Conservation (phyloP, 495 filamentous ascomycete species). For the Saxophila tyrrhenica region DNA sequence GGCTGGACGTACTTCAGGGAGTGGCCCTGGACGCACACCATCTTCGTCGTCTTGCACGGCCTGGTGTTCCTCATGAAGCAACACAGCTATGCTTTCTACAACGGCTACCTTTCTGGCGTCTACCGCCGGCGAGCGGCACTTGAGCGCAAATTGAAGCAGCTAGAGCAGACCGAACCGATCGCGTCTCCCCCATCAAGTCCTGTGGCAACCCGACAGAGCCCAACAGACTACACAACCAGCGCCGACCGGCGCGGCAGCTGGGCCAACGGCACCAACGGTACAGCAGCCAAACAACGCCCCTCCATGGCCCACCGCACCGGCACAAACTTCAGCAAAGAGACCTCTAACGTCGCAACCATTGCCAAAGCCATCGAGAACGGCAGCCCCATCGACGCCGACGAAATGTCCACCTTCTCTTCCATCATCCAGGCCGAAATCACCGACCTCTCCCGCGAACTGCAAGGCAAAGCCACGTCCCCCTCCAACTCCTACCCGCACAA, state of each 20-base stretch:
- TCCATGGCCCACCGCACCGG: slow-evolving; percentile 27
- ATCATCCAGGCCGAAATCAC: slow-evolving; percentile 53
- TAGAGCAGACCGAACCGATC: slow-evolving; percentile 28
- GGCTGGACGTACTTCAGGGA: slow-evolving; percentile 51
- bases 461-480: slow-evolving; percentile 37
- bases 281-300: slow-evolving; percentile 31
- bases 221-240: not conserved
- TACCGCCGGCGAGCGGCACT: slow-evolving; percentile 39
- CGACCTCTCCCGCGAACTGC: slow-evolving; percentile 50
- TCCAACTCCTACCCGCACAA: slow-evolving; percentile 51
- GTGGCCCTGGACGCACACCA: slow-evolving; percentile 66
- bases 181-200: slow-evolving; percentile 21
- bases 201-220: slow-evolving; percentile 26
- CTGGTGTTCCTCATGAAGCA: slow-evolving; percentile 69
- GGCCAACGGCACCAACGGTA: slow-evolving; percentile 1
- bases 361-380: slow-evolving; percentile 44
- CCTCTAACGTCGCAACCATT: slow-evolving; percentile 42
- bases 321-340: slow-evolving; percentile 26
- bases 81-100: slow-evolving; percentile 66
- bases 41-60: slow-evolving; percentile 62
- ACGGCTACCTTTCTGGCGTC: slow-evolving; percentile 55
- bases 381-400: slow-evolving; percentile 44
- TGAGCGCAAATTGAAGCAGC: slow-evolving; percentile 34
- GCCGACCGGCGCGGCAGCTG: slow-evolving; percentile 29
- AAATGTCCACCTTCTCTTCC: slow-evolving; percentile 46